phyloP scores from a whole-genome alignment of 306 rosid species.

The Mucuna pruriens region DNA sequence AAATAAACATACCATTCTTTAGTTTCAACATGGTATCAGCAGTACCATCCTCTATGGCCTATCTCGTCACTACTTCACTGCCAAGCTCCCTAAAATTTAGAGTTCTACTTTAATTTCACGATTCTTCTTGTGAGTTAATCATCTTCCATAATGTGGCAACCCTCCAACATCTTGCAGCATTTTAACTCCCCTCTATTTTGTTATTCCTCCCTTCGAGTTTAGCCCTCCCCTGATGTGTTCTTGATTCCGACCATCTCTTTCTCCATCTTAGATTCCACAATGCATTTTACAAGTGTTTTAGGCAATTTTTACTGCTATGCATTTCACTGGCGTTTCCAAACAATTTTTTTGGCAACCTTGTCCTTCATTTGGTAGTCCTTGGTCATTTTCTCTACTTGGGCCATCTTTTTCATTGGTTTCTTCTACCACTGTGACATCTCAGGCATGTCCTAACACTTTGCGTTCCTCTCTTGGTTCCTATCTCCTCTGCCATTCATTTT shows the following conservation, averaged over 20 bases:
- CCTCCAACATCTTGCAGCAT: neutral
- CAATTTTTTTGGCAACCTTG: neutral
- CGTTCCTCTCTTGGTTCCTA: neutral
- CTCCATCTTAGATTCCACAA: neutral
- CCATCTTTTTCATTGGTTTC: neutral
- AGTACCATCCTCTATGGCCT: neutral
- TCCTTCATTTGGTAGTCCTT: neutral
- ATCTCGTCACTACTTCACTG: neutral
- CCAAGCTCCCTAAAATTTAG: neutral
- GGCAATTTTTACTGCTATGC: neutral
- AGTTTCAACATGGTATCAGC: neutral
- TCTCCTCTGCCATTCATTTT: neutral
- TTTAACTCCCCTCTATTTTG: neutral
- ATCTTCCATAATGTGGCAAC: neutral
- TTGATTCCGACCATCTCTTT: neutral
- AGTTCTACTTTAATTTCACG: neutral
- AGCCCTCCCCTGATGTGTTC: neutral
- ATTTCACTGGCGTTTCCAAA: neutral
- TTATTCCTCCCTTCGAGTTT: neutral
- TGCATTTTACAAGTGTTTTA: neutral
- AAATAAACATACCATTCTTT: neutral
- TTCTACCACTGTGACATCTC: neutral
- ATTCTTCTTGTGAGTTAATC: neutral
- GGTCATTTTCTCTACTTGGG: neutral
- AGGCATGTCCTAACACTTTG: neutral